Evolutionary conservation across 495 filamentous ascomycete species (phyloP).

Genomic region (Thozetella sp.): DNA sequence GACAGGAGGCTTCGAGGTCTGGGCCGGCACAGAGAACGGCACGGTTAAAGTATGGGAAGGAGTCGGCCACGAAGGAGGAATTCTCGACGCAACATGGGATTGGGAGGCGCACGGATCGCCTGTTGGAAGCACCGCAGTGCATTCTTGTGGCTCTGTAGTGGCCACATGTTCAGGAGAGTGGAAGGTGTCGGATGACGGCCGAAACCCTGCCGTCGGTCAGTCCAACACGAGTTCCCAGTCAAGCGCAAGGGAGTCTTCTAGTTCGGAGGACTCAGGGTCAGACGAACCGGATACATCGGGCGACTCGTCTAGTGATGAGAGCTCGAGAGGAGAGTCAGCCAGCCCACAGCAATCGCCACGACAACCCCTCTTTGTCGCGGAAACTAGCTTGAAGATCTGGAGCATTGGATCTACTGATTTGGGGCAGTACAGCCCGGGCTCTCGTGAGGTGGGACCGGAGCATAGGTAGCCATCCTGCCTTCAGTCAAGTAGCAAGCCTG

Average conservation of each 20-base stretch:
- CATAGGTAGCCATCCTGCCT: background rate
- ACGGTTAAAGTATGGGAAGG: constrained; percentile 75
- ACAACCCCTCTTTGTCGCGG: constrained; percentile 26
- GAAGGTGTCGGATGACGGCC: constrained; percentile 29
- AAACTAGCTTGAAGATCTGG: constrained; percentile 73
- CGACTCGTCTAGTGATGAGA: background rate
- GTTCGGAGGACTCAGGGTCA: constrained; percentile 8
- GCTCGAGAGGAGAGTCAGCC: constrained; percentile 11
- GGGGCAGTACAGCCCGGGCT: background rate
- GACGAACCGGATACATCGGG: constrained; percentile 8
- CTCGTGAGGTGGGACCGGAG: background rate
- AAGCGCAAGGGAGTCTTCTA: background rate
- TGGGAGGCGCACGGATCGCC: constrained; percentile 60
- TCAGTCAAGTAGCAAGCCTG: too few species aligned
- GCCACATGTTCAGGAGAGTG: constrained; percentile 75
- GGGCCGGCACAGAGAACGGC: constrained; percentile 85
- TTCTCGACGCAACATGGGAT: constrained; percentile 54
- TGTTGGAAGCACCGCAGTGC: constrained; percentile 65
- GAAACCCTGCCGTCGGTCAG: constrained; percentile 4
- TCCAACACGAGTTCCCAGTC: constrained; percentile 5
- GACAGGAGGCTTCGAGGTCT: constrained; percentile 68
- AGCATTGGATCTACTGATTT: constrained; percentile 24
- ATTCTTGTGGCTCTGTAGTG: constrained; percentile 66
- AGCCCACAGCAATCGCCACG: background rate
- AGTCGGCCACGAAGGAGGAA: constrained; percentile 55